Evolutionary conservation across 2,329 filamentous ascomycete species (phyloP).

Genomic region (Alternaria sp.): DNA sequence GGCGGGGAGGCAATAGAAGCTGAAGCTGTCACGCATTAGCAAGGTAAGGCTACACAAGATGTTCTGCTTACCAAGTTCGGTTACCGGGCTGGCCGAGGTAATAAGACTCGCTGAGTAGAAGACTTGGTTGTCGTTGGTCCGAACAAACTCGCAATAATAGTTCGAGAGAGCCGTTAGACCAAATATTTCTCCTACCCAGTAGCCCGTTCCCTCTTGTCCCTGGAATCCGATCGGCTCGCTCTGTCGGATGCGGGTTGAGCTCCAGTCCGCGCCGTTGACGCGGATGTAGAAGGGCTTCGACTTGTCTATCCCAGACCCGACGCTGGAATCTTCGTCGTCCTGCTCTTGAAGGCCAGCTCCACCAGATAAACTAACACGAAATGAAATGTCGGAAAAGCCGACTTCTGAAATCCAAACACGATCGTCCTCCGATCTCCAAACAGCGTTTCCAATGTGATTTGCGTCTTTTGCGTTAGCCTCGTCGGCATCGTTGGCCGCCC

Average conservation of each 20-base stretch:
- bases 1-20: constrained; percentile 52
- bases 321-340: constrained; percentile 47
- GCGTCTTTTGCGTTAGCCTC: constrained; percentile 78
- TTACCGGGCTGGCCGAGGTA: constrained; percentile 65
- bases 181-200: constrained; percentile 73
- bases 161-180: constrained; percentile 74
- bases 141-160: constrained; percentile 80
- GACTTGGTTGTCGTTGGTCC: constrained; percentile 68
- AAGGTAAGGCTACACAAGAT: not conserved
- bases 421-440: constrained; percentile 71
- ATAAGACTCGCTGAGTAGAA: constrained; percentile 76
- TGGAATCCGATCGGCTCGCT: constrained; percentile 55
- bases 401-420: constrained; percentile 84
- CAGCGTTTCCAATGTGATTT: constrained; percentile 77
- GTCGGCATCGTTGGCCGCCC: constrained; percentile 73
- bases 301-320: constrained; percentile 63
- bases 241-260: constrained; percentile 72
- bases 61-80: constrained; percentile 60
- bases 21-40: constrained; percentile 18
- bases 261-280: constrained; percentile 81
- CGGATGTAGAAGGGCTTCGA: constrained; percentile 79
- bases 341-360: constrained; percentile 48
- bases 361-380: constrained; percentile 72
- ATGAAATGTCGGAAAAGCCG: constrained; percentile 77
- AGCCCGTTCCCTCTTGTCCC: constrained; percentile 55